Conservation (phyloP, 495 filamentous ascomycete species). For the Tuber aestivum region DNA sequence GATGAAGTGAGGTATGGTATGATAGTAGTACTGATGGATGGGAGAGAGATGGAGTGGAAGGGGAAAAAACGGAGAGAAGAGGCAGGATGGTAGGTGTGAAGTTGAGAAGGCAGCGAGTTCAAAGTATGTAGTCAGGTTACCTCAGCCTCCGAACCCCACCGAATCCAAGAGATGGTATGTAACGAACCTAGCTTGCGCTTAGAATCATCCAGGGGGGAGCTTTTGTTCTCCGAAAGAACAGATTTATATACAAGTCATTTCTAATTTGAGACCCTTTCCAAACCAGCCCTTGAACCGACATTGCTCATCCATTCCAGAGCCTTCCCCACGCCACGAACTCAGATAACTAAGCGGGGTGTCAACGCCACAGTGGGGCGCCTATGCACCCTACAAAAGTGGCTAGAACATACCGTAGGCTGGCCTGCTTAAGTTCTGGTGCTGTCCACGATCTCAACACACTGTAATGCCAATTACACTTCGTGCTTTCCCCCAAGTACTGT, state of each 20-base stretch:
- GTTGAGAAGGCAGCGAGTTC: slow-evolving; percentile 23
- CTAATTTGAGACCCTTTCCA: background rate
- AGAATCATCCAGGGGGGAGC: background rate
- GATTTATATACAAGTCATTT: background rate
- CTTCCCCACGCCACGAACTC: background rate
- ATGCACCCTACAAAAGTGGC: background rate
- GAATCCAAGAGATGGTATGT: slow-evolving; percentile 34
- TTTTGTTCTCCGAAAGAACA: background rate
- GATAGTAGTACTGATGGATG: slow-evolving; percentile 33
- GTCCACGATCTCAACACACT: too few species aligned
- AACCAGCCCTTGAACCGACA: background rate
- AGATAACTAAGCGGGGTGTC: background rate
- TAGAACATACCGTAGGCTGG: background rate
- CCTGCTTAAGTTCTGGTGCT: too few species aligned
- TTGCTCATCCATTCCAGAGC: background rate
- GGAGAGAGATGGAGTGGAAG: slow-evolving; percentile 21
- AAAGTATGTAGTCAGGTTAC: slow-evolving; percentile 32
- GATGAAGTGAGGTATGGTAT: slow-evolving; percentile 17
- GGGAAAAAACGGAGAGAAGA: slow-evolving; percentile 21
- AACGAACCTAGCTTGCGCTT: slow-evolving; percentile 13
- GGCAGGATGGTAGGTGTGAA: slow-evolving; percentile 33
- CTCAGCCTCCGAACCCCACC: slow-evolving; percentile 39
- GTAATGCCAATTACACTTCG: too few species aligned
- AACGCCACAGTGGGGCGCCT: background rate
- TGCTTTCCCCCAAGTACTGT: too few species aligned